Evolutionary conservation across 345 rosid species (phyloP), one percentile per base, ranked within the genome.

Genomic region (Nephelium lappaceum): DNA sequence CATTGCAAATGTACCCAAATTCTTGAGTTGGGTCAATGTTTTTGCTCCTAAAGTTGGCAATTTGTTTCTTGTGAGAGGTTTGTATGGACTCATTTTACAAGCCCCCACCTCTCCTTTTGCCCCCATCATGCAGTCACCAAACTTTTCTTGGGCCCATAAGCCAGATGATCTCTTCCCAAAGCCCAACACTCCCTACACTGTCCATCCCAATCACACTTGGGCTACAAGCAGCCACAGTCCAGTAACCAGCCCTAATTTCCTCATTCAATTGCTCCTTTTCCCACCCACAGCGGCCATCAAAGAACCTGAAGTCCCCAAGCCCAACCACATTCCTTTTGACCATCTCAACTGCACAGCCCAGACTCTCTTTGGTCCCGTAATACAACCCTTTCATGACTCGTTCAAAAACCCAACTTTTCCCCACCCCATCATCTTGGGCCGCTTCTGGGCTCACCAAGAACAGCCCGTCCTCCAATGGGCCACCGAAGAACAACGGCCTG

Each of bases 281-380:
- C 99, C 99, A 96, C 76, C 95, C 91, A 53, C 93, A 91, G 58
- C 89, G 89, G 11, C 98, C 99, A 73, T 90, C 93, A 66, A 96
- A 96, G 88, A 96, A 93, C 85, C 95, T 91, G 64, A 92, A 82
- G 84, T 96, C 97, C 53, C 80, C 90, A 41, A 87, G 83, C 80
- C 88, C 93, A 19, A 90, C 83, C 66, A 80, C 81, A 57, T 90
- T 91, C 78, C 92, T 89, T 88, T 91, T 91, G 67, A 91, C 97
- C 88, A 91, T 90, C 69, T 88, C 97, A 45, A 92, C 97, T 36
- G 95, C 98, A 75, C 91, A 92, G 0, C 97, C 92, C 49, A 93
- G 83, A 38, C 91, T 91, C 85, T 91, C 95, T 84, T 91, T 93
- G 0, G 91, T 86, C 77, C 99, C 98, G 43, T 88, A 94, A 82